Percentiles rank a stretch among this genome's conserved stretches.
Evolutionary conservation across 1,139 yeast species (phyloP).

Genomic region (Pichia sp.): DNA sequence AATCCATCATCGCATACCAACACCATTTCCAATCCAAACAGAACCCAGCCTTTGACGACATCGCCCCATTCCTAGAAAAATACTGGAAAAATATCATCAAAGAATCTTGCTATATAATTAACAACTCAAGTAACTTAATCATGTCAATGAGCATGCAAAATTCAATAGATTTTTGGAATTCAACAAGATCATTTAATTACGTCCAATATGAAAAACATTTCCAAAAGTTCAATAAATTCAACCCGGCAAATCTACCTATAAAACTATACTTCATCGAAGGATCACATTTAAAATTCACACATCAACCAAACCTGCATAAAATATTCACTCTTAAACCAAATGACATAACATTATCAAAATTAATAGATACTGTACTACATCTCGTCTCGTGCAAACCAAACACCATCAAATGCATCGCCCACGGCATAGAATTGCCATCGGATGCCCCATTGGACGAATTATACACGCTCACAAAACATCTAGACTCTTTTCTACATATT

Average conservation of each 20-base stretch:
- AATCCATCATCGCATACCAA: conserved; percentile 3
- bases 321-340: not conserved
- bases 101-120: conserved; percentile 70
- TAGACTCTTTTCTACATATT: conserved; percentile 41
- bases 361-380: not conserved
- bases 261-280: conserved; percentile 3
- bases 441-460: conserved; percentile 49
- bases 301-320: conserved; percentile 2
- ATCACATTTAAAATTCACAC: not conserved
- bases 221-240: conserved; percentile 39
- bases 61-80: conserved; percentile 38
- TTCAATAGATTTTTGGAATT: conserved; percentile 54
- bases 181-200: conserved; percentile 39
- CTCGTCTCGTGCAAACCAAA: not conserved
- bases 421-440: conserved; percentile 59
- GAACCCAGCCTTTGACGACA: not conserved
- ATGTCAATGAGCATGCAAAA: conserved; percentile 70
- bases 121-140: conserved; percentile 71
- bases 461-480: conserved; percentile 52
- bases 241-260: conserved; percentile 30
- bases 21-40: conserved; percentile 1
- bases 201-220: conserved; percentile 37
- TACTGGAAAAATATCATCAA: conserved; percentile 76
- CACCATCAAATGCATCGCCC: conserved; percentile 29
- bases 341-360: not conserved